phyloP scores from a whole-genome alignment of 768 basidiomycete species.

The Leccinum broughii region DNA sequence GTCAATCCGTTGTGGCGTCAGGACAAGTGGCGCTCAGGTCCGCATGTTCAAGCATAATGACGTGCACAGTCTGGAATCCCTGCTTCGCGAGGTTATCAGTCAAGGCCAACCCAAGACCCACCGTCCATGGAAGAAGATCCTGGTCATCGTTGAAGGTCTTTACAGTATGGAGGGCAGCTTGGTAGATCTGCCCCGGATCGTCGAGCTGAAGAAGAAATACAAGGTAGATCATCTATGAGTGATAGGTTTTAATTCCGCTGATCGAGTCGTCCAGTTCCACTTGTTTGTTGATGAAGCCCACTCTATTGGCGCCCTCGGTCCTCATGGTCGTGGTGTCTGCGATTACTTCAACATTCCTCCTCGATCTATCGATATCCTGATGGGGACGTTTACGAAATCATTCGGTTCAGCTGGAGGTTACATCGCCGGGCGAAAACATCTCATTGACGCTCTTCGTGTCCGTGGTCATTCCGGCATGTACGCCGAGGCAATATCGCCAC shows the following conservation, averaged over 20 bases:
- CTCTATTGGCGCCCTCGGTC: slow-evolving; percentile 94
- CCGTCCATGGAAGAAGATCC: slow-evolving; percentile 98
- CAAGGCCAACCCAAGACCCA: slow-evolving; percentile 98
- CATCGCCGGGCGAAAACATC: slow-evolving; percentile 77
- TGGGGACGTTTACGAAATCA: slow-evolving; percentile 98
- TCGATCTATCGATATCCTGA: slow-evolving; percentile 82
- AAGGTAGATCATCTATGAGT: slow-evolving; percentile 58
- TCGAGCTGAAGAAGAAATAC: slow-evolving; percentile 91
- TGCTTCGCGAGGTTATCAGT: slow-evolving; percentile 88
- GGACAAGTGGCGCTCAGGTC: slow-evolving; percentile 71
- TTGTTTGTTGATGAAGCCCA: slow-evolving; percentile 97
- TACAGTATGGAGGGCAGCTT: slow-evolving; percentile 99
- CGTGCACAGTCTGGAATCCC: slow-evolving; percentile 56
- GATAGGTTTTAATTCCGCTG: not conserved
- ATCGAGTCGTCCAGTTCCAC: slow-evolving; percentile 67
- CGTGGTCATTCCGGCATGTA: slow-evolving; percentile 82
- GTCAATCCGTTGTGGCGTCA: slow-evolving; percentile 89
- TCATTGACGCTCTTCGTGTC: slow-evolving; percentile 82
- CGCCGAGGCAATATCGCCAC: slow-evolving; percentile 87
- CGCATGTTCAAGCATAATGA: too few relatives aligned
- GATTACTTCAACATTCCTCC: slow-evolving; percentile 93
- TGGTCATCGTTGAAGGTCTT: slow-evolving; percentile 91
- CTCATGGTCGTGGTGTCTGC: slow-evolving; percentile 89
- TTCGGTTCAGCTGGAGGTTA: slow-evolving; percentile 96
- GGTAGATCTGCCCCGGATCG: slow-evolving; percentile 75